A percentile compares a stretch with the other conserved stretches of the same genome.
phyloP scores from a whole-genome alignment of 192 early-diverging fungal species.

The Backusella liffmaniae region DNA sequence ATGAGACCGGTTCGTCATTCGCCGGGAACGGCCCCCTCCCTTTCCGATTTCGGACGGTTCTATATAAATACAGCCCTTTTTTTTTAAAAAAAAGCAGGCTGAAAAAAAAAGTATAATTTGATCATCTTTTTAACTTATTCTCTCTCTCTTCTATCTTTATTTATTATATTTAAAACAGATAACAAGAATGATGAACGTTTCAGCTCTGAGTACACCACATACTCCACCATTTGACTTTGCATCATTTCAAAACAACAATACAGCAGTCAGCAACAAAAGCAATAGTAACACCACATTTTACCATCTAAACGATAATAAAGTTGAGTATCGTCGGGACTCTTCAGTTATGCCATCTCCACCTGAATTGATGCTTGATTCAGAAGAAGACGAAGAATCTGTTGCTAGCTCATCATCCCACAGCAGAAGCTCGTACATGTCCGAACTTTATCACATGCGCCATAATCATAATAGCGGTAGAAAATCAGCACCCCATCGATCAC shows the following conservation, averaged over 20 bases:
- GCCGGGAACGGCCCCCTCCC: constrained; percentile 3
- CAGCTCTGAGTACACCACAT: constrained; percentile 1
- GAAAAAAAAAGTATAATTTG: not conserved
- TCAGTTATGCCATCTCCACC: constrained; percentile 22
- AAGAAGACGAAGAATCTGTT: constrained; percentile 29
- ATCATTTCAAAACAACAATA: not conserved
- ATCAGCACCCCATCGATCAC: constrained; percentile 33
- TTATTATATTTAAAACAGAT: not conserved
- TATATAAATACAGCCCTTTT: constrained; percentile 6
- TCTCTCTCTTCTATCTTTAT: not conserved
- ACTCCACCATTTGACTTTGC: constrained; percentile 11
- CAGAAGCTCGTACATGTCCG: not conserved
- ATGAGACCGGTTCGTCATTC: constrained; percentile 2
- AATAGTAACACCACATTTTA: not conserved
- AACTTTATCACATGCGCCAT: constrained; percentile 4
- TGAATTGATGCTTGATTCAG: constrained; percentile 28
- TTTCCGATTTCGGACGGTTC: not conserved
- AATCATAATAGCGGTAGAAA: constrained; percentile 12
- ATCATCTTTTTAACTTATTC: not conserved
- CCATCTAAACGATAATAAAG: not conserved
- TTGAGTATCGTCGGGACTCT: constrained; percentile 3
- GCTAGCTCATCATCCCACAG: not conserved
- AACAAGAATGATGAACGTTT: constrained; percentile 9
- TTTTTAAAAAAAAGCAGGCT: not conserved
- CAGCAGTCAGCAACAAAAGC: not conserved